Base-by-base conservation (phyloP, 768 basidiomycete species). In the Cantharellus cinnabarinus region DNA sequence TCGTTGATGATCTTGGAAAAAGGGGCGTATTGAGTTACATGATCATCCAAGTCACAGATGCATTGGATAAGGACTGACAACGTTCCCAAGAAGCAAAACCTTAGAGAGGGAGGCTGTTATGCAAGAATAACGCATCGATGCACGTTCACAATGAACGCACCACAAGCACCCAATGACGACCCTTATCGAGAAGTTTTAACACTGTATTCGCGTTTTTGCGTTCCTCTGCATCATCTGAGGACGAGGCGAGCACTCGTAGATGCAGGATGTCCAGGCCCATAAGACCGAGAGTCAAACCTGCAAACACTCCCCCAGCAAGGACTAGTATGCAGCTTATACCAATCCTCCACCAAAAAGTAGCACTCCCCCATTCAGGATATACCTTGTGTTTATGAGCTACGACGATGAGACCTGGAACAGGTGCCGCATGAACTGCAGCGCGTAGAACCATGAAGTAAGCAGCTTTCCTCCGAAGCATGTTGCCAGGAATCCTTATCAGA, bases 211-310 rank as follows among this genome's bases (percentile, higher is more conserved):
- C 88, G 61, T 89, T 85, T 44, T 66, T 63, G 64, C 78, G 77
- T 69, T 93, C 86, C 29, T 65, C 73, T 3, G 71, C 62, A 66
- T 89, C 76, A n/a, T 85, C 85, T 0, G 89, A 90, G 4, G 87
- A 86, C 1, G 80, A 76, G 0, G 88, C 75, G 48, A 95, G 74
- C 2, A 94, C 91, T 15, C 89, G 80, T 3, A 95, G 77, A 65
- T 94, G 88, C 14, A 95, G 77, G 61, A 90, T 87, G 63, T 95
- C 90, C 15, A 93, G 76, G 1, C 91, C 91, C 91, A 94, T 94
- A 37, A 95, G 74, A 0, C 89, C 91, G 38, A 95, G 79, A 0
- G 91, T 95, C 58, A 95, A 71, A 2, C 89, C 93, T 7, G 93
- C 88, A 67, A 98, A 95, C 3, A 91, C 82, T 57, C 93, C 93